These are phyloP conservation scores for Botrytis tulipae DNA, from an alignment of 2,329 filamentous ascomycete genomes.

Conservation along the genomic window DNA sequence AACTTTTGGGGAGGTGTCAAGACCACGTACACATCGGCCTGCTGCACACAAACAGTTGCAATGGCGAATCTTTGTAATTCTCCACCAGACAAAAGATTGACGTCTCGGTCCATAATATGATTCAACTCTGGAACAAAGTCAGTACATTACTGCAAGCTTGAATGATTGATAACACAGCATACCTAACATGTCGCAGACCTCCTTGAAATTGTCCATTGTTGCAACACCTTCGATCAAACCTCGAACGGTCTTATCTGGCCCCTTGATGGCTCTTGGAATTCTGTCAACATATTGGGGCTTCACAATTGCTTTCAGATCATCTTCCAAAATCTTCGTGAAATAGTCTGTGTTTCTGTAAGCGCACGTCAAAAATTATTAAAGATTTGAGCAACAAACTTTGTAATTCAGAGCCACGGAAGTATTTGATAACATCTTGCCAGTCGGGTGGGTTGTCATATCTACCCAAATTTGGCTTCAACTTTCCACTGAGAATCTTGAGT, in stretches of 20 bases:
- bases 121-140: constrained; percentile 67
- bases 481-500: constrained; percentile 96
- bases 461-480: constrained; percentile 96
- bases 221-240: constrained; percentile 73
- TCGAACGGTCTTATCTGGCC: constrained; percentile 75
- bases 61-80: constrained; percentile 98
- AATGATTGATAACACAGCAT: constrained; percentile 22
- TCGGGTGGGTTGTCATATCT: constrained; percentile 94
- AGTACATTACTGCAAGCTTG: background rate
- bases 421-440: constrained; percentile 98
- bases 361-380: background rate
- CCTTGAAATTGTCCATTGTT: constrained; percentile 74
- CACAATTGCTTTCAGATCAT: constrained; percentile 94
- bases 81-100: constrained; percentile 88
- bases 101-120: constrained; percentile 89
- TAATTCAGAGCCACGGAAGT: constrained; percentile 95
- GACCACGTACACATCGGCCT: constrained; percentile 74
- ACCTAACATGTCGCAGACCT: constrained; percentile 78
- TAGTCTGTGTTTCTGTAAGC: constrained; percentile 63
- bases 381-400: constrained; percentile 65
- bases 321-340: constrained; percentile 96
- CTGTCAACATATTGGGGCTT: constrained; percentile 99
- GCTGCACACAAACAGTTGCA: constrained; percentile 89
- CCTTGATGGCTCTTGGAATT: constrained; percentile 88
- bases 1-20: background rate